Percentiles rank a stretch among this genome's conserved stretches.
Conservation (phyloP, 768 basidiomycete species). For the Tephrocybe rancida region DNA sequence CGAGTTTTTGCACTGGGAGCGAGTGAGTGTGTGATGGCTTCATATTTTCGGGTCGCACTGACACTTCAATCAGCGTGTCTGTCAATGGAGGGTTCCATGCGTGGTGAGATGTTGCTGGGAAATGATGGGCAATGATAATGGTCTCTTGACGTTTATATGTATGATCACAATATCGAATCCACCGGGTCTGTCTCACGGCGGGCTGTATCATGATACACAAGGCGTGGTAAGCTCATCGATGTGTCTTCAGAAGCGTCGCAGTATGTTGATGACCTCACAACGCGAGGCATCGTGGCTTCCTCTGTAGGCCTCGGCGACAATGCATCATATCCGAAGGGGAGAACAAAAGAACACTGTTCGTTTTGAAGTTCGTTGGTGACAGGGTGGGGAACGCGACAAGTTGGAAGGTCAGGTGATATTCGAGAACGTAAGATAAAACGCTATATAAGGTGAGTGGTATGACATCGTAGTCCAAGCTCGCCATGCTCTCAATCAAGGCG, state of each 20-base stretch:
- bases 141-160: neutral
- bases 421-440: no score
- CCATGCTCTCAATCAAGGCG: no score
- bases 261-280: neutral
- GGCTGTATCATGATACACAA: no score
- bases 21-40: slow-evolving; percentile 52
- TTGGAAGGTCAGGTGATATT: no score
- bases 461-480: no score
- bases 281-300: no score
- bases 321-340: neutral
- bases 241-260: no score
- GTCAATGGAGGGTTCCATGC: slow-evolving; percentile 65
- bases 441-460: no score
- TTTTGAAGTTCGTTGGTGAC: slow-evolving; percentile 24
- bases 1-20: slow-evolving; percentile 79
- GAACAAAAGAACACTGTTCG: neutral
- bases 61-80: slow-evolving; percentile 43
- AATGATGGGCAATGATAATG: no score
- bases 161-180: neutral
- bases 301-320: no score
- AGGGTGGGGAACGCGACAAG: neutral
- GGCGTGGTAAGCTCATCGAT: no score
- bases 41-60: neutral
- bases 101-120: no score
- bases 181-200: neutral